Percentiles rank a stretch among this genome's conserved stretches.
Conservation (phyloP, 306 rosid genomes). For the Dryas octopetala region DNA sequence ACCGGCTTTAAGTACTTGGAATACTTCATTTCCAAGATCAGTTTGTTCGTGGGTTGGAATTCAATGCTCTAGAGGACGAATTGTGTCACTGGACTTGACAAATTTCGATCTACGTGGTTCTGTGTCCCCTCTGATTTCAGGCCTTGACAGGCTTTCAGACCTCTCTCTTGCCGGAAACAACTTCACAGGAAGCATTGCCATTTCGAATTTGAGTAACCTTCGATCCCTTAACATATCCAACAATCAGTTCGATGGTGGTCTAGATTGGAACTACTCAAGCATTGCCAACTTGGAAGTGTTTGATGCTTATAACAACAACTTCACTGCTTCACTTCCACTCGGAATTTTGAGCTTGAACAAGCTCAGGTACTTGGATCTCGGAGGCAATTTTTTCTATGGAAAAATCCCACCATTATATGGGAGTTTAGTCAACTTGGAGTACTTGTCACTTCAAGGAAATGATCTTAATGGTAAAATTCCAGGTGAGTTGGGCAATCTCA, state of each 20-base stretch:
- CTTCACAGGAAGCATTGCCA: conserved; percentile 59
- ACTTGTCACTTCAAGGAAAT: conserved; percentile 76
- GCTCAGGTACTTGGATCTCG: conserved; percentile 70
- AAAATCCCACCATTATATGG: conserved; percentile 66
- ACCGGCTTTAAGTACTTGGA: conserved; percentile 58
- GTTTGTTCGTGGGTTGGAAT: conserved; percentile 77
- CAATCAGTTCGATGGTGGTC: conserved; percentile 60
- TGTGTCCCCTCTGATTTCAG: conserved; percentile 55
- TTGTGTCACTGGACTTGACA: conserved; percentile 59
- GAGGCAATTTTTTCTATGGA: conserved; percentile 72
- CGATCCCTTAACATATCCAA: conserved; percentile 69
- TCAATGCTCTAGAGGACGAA: conserved; percentile 57
- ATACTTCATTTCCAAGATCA: conserved; percentile 42
- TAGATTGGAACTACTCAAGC: conserved; percentile 64
- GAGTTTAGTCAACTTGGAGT: conserved; percentile 47
- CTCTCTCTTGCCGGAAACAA: conserved; percentile 79
- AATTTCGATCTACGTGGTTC: conserved; percentile 59
- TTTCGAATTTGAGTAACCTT: conserved; percentile 50
- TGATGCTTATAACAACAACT: conserved; percentile 79
- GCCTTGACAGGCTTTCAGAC: conserved; percentile 56
- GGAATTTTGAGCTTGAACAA: conserved; percentile 47
- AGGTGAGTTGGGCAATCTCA: conserved; percentile 70
- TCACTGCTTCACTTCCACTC: conserved; percentile 62
- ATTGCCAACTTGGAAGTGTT: conserved; percentile 55
- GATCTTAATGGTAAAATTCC: conserved; percentile 70